These are phyloP conservation scores for Tricholoma matsutake DNA, from an alignment of 768 basidiomycete genomes.

Conservation along the genomic window DNA sequence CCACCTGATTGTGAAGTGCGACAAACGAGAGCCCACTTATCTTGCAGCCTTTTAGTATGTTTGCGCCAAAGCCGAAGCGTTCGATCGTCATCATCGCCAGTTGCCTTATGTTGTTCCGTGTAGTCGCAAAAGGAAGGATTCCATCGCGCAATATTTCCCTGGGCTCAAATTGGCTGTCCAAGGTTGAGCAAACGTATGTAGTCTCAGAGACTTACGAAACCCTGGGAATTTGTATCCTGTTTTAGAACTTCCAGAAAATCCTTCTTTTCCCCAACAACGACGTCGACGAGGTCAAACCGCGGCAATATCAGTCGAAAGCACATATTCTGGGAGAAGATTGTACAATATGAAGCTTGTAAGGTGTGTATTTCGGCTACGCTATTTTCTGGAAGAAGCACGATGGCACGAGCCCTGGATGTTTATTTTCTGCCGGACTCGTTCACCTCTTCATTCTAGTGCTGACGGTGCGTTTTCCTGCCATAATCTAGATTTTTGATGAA, in stretches of 20 bases:
- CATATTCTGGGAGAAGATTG: not conserved
- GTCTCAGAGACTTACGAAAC: too few relatives aligned
- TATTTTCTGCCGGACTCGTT: constrained; percentile 4
- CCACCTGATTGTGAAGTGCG: too few relatives aligned
- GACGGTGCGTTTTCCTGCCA: constrained; percentile 5
- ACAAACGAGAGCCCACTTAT: too few relatives aligned
- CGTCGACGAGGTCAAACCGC: not conserved
- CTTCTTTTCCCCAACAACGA: not conserved
- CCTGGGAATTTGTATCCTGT: not conserved
- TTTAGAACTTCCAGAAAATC: not conserved
- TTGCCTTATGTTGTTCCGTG: too few relatives aligned
- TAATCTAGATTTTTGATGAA: constrained; percentile 92
- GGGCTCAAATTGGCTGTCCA: too few relatives aligned
- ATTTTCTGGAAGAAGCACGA: constrained; percentile 2
- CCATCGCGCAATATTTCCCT: too few relatives aligned
- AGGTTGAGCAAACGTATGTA: too few relatives aligned
- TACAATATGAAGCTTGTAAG: constrained; percentile 79
- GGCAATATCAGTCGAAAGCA: not conserved
- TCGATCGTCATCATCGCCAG: too few relatives aligned
- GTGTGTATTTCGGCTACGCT: constrained; percentile 35
- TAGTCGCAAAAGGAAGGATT: too few relatives aligned
- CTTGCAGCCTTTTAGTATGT: too few relatives aligned
- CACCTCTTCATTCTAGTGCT: not conserved
- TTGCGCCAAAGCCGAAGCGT: too few relatives aligned
- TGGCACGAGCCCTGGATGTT: not conserved